Percentiles rank a stretch among this genome's conserved stretches.
These are phyloP conservation scores for Lachnellula occidentalis DNA, from an alignment of 2,329 filamentous ascomycete genomes.

Conservation along the genomic window DNA sequence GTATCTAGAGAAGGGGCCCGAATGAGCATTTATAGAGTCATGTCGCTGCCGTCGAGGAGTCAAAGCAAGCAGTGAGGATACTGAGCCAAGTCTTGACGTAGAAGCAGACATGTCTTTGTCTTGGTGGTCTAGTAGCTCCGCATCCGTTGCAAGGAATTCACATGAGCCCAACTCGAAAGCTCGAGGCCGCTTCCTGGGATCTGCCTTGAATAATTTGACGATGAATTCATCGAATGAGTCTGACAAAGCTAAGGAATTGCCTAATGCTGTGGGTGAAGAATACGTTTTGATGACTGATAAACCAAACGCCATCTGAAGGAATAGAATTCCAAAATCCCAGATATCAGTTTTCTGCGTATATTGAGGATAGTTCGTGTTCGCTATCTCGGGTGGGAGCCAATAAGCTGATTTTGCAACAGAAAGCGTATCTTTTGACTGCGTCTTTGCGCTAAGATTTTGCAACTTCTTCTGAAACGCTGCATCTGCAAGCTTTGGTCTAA, in stretches of 20 bases:
- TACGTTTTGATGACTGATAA: slow-evolving; percentile 70
- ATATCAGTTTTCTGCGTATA: slow-evolving; percentile 79
- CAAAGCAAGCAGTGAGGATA: slow-evolving; percentile 37
- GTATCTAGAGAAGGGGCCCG: slow-evolving; percentile 56
- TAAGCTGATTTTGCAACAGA: slow-evolving; percentile 68
- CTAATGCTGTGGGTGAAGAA: slow-evolving; percentile 69
- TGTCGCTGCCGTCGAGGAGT: slow-evolving; percentile 48
- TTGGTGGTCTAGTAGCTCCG: slow-evolving; percentile 44
- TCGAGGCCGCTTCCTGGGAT: slow-evolving; percentile 77
- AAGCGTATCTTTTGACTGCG: slow-evolving; percentile 46
- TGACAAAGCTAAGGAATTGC: slow-evolving; percentile 67
- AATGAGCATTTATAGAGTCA: slow-evolving; percentile 53
- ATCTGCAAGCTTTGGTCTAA: slow-evolving; percentile 70
- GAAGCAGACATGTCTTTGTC: slow-evolving; percentile 33
- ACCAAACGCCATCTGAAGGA: slow-evolving; percentile 92
- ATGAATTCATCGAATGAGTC: slow-evolving; percentile 74
- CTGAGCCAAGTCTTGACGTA: slow-evolving; percentile 36
- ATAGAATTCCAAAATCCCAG: slow-evolving; percentile 89
- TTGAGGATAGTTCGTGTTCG: slow-evolving; percentile 53
- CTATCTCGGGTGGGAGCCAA: slow-evolving; percentile 78
- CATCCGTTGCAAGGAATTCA: slow-evolving; percentile 62
- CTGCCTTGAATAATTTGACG: slow-evolving; percentile 75
- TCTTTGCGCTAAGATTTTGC: slow-evolving; percentile 52
- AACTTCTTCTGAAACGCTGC: slow-evolving; percentile 65
- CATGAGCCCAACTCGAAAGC: slow-evolving; percentile 68